Percentiles rank a stretch among this genome's conserved stretches.
Conservation (phyloP, 2,329 filamentous ascomycete genomes). For the Pestalotiopsis sp. region DNA sequence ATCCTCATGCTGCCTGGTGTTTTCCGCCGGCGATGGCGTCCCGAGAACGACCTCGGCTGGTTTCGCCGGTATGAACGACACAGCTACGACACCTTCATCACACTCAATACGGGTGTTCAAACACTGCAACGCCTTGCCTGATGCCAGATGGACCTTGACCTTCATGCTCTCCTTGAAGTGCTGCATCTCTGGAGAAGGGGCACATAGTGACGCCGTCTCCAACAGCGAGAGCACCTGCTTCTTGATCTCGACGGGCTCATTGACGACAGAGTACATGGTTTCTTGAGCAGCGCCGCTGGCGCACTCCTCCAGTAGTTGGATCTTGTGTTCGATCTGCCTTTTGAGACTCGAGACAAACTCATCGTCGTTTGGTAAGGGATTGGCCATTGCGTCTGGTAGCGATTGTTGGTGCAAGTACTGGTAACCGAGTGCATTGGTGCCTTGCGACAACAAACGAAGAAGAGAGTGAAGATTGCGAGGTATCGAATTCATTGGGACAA, state of each 20-base stretch:
- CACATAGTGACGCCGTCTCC: background rate
- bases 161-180: background rate
- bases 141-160: background rate
- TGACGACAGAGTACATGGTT: background rate
- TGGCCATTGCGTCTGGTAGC: background rate
- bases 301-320: background rate
- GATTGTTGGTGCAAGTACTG: background rate
- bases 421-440: too few species aligned
- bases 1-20: too few species aligned
- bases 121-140: background rate
- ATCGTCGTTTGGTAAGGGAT: background rate
- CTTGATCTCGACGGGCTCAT: background rate
- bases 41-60: background rate
- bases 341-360: background rate
- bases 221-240: background rate
- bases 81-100: background rate
- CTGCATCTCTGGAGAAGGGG: background rate
- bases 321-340: background rate
- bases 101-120: background rate
- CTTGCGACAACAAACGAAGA: background rate
- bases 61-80: background rate
- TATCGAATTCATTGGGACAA: background rate
- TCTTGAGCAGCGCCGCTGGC: background rate
- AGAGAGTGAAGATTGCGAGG: background rate
- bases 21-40: too few species aligned